Evolutionary conservation across 805 yeast genomes (phyloP).

Genomic region (Ogataea saltuana): DNA sequence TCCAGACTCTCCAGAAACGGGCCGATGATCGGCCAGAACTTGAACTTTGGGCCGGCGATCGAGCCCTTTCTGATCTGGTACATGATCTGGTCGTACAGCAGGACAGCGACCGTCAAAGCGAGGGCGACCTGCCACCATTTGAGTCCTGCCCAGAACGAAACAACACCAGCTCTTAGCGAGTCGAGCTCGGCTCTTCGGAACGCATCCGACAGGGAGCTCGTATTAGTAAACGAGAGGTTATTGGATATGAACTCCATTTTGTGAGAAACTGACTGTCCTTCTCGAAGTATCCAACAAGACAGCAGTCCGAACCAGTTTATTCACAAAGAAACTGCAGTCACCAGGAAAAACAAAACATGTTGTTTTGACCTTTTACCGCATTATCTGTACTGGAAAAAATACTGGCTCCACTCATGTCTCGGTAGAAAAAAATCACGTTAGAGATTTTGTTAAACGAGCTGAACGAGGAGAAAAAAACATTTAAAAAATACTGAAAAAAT

Average conservation of each 20-base stretch:
- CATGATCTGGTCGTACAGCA: conserved; percentile 72
- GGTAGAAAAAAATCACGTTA: conserved; percentile 10
- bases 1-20: conserved; percentile 93
- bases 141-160: conserved; percentile 25
- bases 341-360: no score
- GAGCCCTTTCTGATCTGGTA: conserved; percentile 81
- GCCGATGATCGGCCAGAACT: conserved; percentile 94
- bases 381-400: conserved; percentile 2
- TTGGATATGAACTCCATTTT: conserved; percentile 24
- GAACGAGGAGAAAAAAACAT: conserved; percentile 13
- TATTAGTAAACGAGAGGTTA: conserved; percentile 11
- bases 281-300: neutral
- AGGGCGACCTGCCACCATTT: conserved; percentile 57
- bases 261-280: neutral
- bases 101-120: conserved; percentile 46
- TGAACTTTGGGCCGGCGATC: conserved; percentile 87
- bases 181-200: conserved; percentile 10
- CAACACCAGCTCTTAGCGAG: conserved; percentile 3
- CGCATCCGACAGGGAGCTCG: conserved; percentile 9
- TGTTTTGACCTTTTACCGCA: no score
- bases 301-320: conserved; percentile 1
- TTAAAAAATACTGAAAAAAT: no score
- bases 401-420: neutral
- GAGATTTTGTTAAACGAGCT: conserved; percentile 4
- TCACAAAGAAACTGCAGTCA: no score